A percentile compares a stretch with the other conserved stretches of the same genome.
These are phyloP conservation scores for Striga hermonthica DNA, from an alignment of 305 asterid genomes.

Conservation along the genomic window DNA sequence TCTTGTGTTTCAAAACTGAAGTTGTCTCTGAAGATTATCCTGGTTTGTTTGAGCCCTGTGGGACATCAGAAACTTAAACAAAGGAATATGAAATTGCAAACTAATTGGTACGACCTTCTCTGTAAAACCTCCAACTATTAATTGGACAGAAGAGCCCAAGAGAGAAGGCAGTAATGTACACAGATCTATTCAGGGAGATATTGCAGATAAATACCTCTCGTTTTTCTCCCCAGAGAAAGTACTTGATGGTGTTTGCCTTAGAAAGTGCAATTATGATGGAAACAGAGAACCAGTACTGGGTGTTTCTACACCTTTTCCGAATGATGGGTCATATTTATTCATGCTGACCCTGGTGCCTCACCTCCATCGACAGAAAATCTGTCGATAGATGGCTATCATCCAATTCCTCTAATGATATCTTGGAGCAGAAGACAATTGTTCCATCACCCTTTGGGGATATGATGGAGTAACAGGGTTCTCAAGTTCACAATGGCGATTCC, in stretches of 20 bases:
- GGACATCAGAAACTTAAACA: constrained; percentile 32
- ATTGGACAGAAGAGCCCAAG: constrained; percentile 45
- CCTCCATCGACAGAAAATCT: constrained; percentile 70
- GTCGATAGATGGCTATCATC: constrained; percentile 61
- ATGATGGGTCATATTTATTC: constrained; percentile 79
- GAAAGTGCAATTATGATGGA: constrained; percentile 32
- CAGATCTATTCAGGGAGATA: constrained; percentile 34
- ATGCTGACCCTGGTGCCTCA: constrained; percentile 66
- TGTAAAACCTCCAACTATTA: constrained; percentile 61
- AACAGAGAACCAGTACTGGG: constrained; percentile 49
- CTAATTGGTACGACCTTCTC: constrained; percentile 51
- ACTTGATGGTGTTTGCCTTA: constrained; percentile 32
- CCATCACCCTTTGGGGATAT: constrained; percentile 33
- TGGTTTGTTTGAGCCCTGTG: constrained; percentile 28
- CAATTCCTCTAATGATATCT: constrained; percentile 32
- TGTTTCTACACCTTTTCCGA: constrained; percentile 66
- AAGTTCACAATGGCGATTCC: constrained; percentile 38
- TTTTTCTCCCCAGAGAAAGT: constrained; percentile 47
- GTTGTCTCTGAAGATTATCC: constrained; percentile 4
- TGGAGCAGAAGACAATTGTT: constrained; percentile 30
- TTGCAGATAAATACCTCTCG: constrained; percentile 44
- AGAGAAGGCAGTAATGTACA: constrained; percentile 27
- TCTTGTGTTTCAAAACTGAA: constrained; percentile 18
- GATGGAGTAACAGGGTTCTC: constrained; percentile 51
- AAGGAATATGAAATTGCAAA: constrained; percentile 40